phyloP scores from a whole-genome alignment of 257 asterid species.

The Rauvolfia tetraphylla region DNA sequence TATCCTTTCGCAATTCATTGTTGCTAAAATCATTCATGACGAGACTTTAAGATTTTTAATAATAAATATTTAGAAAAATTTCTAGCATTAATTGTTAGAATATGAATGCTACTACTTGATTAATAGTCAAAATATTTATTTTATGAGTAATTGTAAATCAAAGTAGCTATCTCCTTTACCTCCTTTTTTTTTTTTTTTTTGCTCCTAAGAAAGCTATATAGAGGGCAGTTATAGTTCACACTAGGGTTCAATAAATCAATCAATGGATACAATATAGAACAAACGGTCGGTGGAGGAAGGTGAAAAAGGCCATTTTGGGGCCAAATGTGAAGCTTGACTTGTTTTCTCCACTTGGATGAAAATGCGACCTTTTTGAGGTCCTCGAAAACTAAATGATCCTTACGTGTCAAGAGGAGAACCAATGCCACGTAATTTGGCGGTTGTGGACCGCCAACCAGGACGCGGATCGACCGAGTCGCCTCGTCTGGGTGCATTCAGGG shows the following conservation, averaged over 20 bases:
- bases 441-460: not conserved
- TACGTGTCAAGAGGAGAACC: not conserved
- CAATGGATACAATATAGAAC: not conserved
- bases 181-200: no score
- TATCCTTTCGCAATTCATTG: no score
- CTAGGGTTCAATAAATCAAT: not conserved
- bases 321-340: not conserved
- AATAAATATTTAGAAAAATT: not conserved
- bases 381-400: not conserved
- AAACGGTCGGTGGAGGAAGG: not conserved
- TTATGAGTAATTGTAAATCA: no score
- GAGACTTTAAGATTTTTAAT: no score
- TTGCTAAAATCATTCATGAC: no score
- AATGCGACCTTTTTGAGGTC: not conserved
- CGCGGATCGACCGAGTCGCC: conserved; percentile 28
- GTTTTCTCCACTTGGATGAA: not conserved
- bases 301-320: not conserved
- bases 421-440: not conserved
- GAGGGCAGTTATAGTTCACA: not conserved
- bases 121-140: no score
- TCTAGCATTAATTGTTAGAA: not conserved
- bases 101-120: no score
- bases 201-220: not conserved
- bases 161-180: no score
- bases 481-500: conserved; percentile 16